These are phyloP conservation scores for Alternaria incomplexa DNA, from an alignment of 2,329 filamentous ascomycete genomes.

Conservation along the genomic window DNA sequence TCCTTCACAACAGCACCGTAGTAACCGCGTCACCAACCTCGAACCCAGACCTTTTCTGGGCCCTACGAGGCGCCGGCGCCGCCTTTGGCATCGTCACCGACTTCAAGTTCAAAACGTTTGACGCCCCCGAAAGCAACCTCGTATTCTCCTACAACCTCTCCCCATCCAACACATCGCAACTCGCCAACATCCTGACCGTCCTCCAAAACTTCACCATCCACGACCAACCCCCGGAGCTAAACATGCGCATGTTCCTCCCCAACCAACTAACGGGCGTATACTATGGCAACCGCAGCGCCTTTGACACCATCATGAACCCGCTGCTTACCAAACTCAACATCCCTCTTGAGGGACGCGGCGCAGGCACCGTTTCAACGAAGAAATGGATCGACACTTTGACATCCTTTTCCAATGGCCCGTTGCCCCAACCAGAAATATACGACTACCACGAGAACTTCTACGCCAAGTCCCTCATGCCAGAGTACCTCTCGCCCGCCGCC, in stretches of 20 bases:
- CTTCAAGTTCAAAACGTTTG: conserved; percentile 42
- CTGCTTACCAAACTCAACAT: conserved; percentile 29
- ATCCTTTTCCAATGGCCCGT: conserved; percentile 24
- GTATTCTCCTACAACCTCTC: conserved; percentile 31
- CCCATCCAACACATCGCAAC: conserved; percentile 18
- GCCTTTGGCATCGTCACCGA: conserved; percentile 50
- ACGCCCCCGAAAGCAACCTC: conserved; percentile 30
- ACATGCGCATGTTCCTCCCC: conserved; percentile 35
- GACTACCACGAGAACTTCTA: conserved; percentile 37
- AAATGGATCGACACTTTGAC: conserved; percentile 32
- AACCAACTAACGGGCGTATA: conserved; percentile 30
- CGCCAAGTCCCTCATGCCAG: conserved; percentile 36
- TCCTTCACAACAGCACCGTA: conserved; percentile 44
- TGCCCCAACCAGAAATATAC: conserved; percentile 27
- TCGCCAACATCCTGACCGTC: conserved; percentile 21
- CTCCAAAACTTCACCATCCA: conserved; percentile 33
- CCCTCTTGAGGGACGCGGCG: background rate
- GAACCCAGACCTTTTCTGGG: conserved; percentile 51
- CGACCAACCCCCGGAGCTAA: conserved; percentile 30
- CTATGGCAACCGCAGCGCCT: conserved; percentile 30
- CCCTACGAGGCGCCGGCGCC: conserved; percentile 46
- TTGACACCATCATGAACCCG: conserved; percentile 31
- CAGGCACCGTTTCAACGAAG: background rate
- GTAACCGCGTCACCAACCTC: conserved; percentile 41
- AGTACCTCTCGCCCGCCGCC: conserved; percentile 20